Conservation (phyloP, 2,329 filamentous ascomycete genomes). For the Phoma sp. region DNA sequence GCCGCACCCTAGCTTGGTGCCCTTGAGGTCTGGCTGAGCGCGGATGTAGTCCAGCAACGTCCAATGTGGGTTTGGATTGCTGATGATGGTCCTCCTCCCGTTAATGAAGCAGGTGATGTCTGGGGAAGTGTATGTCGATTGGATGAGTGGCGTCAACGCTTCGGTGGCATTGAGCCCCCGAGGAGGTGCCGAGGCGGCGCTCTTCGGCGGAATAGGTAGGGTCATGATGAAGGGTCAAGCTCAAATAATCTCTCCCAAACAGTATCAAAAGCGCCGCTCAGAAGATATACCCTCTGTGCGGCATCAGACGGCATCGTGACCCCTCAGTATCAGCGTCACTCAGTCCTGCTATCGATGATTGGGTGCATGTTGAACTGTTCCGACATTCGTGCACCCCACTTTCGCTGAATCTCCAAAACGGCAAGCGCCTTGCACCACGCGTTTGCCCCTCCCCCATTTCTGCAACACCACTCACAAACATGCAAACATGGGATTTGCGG, state of each 20-base stretch:
- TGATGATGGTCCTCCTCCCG: slow-evolving; percentile 81
- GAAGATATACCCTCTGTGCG: slow-evolving; percentile 7
- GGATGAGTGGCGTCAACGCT: slow-evolving; percentile 69
- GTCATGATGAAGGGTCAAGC: slow-evolving; percentile 29
- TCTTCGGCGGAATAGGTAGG: slow-evolving; percentile 39
- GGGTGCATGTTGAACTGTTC: slow-evolving; percentile 9
- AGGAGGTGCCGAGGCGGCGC: slow-evolving; percentile 36
- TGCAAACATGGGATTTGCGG: slow-evolving; percentile 26
- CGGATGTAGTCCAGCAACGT: slow-evolving; percentile 91
- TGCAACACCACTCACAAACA: slow-evolving; percentile 32
- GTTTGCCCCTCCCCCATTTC: slow-evolving; percentile 36
- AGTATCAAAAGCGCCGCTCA: not conserved
- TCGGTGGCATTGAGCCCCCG: slow-evolving; percentile 37
- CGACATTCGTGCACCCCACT: slow-evolving; percentile 11
- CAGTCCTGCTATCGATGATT: slow-evolving; percentile 29
- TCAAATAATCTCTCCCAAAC: not conserved
- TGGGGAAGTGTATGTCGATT: slow-evolving; percentile 77
- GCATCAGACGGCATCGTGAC: slow-evolving; percentile 7
- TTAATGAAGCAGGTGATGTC: slow-evolving; percentile 85
- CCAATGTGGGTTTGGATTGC: slow-evolving; percentile 86
- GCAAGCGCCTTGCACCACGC: slow-evolving; percentile 8
- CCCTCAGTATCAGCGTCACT: slow-evolving; percentile 25
- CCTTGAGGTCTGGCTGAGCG: slow-evolving; percentile 81
- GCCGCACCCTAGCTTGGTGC: slow-evolving; percentile 93
- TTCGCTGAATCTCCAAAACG: slow-evolving; percentile 3